Base-by-base conservation (phyloP, 2,329 filamentous ascomycete genomes). In the Diaporthe sp. region DNA sequence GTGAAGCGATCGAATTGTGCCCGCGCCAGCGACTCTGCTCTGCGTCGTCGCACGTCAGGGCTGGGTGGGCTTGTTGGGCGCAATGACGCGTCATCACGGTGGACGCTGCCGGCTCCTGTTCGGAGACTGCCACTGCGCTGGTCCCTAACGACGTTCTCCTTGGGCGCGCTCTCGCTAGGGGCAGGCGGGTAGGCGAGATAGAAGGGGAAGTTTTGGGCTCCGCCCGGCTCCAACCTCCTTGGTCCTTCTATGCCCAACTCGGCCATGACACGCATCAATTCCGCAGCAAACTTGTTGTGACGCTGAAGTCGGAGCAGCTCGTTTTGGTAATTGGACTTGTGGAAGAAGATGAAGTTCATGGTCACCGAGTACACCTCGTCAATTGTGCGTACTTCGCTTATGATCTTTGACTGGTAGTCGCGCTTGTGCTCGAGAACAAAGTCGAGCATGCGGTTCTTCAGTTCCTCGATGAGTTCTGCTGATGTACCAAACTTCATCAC, bases 291-390 rank as follows among this genome's bases (percentile, higher is more conserved):
- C 82, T 96, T 97, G 88, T 98, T 98, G 80, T 97, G 94, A 25
- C 96, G 91, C 78, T 94, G 94, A 3, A 98, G 89, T 85, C 96
- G 95, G 33, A 98, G 88, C 58, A 97, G 88, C 82, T 98, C 96
- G 81, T 98, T 98, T 82, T 98, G 96, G 90, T 94, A 98, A 83
- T 96, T 98, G 75, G 93, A 95, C 84, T 98, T 98, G 89, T 98
- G 97, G 87, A 98, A 98, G 87, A 98, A 98, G 80, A 98, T 92
- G 73, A 98, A 92, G 83, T 98, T 98, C 80, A 98, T 89, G 5
- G 92, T 95, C 80, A 97, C 92, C 8, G 93, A 94, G 81, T 96
- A 95, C 47, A 95, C 94, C 79, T 98, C 93, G 33, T 92, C 91
- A 69, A 98, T 92, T 12, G 92, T 91, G 33, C 90, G 91, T 78